Percentiles rank a stretch among this genome's conserved stretches.
phyloP scores from a whole-genome alignment of 495 filamentous ascomycete species.

The Talaromyces nanjingensis region DNA sequence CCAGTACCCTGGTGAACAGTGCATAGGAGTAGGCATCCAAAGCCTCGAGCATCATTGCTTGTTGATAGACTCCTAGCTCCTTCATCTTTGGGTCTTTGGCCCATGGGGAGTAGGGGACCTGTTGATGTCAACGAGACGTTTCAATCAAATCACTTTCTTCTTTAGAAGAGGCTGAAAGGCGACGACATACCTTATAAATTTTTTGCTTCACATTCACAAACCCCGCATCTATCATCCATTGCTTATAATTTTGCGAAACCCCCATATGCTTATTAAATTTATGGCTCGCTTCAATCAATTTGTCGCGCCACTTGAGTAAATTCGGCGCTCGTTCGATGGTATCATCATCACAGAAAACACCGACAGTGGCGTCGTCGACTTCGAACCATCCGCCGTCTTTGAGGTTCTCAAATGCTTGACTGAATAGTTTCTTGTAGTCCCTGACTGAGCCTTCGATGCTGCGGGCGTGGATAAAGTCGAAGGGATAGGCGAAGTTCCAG shows the following conservation, averaged over 20 bases:
- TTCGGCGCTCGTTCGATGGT: constrained; percentile 23
- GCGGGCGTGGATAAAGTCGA: constrained; percentile 29
- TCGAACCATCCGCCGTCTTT: constrained; percentile 36
- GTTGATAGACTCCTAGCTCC: constrained; percentile 19
- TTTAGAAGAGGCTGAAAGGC: background rate
- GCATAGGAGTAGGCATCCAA: constrained; percentile 19
- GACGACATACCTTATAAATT: constrained; percentile 18
- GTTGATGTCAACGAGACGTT: background rate
- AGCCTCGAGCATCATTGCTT: constrained; percentile 20
- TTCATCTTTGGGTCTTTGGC: constrained; percentile 26
- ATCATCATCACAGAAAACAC: constrained; percentile 26
- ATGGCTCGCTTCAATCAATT: constrained; percentile 13
- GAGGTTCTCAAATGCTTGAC: constrained; percentile 20
- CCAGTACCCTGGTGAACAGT: constrained; percentile 36
- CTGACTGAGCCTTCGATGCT: constrained; percentile 25
- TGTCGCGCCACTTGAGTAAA: constrained; percentile 19
- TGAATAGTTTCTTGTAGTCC: constrained; percentile 21
- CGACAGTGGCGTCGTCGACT: constrained; percentile 29
- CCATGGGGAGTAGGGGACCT: constrained; percentile 23
- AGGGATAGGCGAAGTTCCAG: constrained; percentile 21
- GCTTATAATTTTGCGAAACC: constrained; percentile 21
- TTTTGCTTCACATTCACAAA: constrained; percentile 27
- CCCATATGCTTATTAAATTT: constrained; percentile 24
- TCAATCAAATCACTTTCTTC: background rate
- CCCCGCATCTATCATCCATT: constrained; percentile 23